These are phyloP conservation scores for Pseudogymnoascus sp. DNA, from an alignment of 2,329 filamentous ascomycete genomes.

Conservation along the genomic window DNA sequence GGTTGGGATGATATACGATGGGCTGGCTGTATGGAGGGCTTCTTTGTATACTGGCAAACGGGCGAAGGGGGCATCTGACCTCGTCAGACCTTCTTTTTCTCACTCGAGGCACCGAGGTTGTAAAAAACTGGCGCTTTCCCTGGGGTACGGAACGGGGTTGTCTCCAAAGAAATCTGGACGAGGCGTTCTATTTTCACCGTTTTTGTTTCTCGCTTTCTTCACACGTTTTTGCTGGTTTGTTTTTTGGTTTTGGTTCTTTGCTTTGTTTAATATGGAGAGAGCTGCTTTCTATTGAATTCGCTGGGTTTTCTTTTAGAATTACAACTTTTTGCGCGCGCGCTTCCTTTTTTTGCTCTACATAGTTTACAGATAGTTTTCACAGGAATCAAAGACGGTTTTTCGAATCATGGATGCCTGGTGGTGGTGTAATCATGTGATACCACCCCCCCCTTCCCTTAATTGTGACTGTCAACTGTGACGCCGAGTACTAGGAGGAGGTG, in stretches of 20 bases:
- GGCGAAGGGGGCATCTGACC: neutral
- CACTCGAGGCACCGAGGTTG: neutral
- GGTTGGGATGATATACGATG: conserved; percentile 3
- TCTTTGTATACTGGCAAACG: neutral
- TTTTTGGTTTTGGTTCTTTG: neutral
- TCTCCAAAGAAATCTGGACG: neutral
- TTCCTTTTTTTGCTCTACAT: neutral
- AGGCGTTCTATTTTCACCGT: neutral
- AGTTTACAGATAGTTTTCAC: conserved; percentile 7
- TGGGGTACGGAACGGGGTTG: neutral
- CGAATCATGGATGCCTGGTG: neutral
- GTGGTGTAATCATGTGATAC: neutral
- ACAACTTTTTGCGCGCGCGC: neutral
- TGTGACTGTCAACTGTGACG: neutral
- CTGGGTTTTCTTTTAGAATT: neutral
- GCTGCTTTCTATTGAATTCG: neutral
- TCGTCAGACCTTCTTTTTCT: neutral
- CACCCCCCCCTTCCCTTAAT: too few relatives aligned
- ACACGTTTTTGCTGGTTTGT: neutral
- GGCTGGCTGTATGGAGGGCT: conserved; percentile 2
- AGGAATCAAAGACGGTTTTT: neutral
- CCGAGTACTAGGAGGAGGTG: neutral
- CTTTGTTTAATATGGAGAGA: neutral
- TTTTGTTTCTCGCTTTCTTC: neutral
- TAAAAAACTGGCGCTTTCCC: neutral